phyloP scores from a whole-genome alignment of 441 rosid species.

The Macaranga tanarius region DNA sequence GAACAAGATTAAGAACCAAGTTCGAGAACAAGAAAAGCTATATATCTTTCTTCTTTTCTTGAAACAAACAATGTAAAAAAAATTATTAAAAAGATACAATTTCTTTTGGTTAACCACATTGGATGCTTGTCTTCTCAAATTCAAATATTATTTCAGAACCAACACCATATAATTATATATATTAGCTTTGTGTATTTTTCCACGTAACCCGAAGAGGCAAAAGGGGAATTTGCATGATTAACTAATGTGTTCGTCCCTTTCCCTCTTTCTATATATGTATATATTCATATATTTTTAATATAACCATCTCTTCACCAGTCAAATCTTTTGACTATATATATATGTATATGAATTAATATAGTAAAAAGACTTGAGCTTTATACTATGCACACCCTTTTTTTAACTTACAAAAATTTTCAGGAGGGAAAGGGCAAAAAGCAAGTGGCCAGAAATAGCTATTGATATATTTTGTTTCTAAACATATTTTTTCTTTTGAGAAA shows the following conservation, averaged over 20 bases:
- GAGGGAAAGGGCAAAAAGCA: neutral
- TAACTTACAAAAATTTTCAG: neutral
- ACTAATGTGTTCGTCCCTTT: neutral
- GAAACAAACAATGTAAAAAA: neutral
- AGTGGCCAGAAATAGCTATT: no score
- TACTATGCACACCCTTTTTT: neutral
- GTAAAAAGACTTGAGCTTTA: neutral
- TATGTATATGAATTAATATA: neutral
- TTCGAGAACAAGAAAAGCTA: neutral
- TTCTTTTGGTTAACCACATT: constrained; percentile 10
- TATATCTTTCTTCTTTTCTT: neutral
- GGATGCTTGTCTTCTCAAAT: constrained; percentile 20
- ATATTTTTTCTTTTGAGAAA: no score
- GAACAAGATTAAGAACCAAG: neutral
- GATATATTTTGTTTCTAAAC: no score
- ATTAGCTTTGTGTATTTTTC: constrained; percentile 1
- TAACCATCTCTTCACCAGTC: neutral
- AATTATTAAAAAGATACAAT: neutral
- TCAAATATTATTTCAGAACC: neutral
- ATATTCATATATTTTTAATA: neutral
- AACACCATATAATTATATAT: neutral
- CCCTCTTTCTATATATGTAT: neutral
- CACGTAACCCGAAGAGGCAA: constrained; percentile 9
- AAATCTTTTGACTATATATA: neutral
- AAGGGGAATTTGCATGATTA: neutral